phyloP scores from a whole-genome alignment of 306 rosid genomes.

The Acacia melanoxylon region DNA sequence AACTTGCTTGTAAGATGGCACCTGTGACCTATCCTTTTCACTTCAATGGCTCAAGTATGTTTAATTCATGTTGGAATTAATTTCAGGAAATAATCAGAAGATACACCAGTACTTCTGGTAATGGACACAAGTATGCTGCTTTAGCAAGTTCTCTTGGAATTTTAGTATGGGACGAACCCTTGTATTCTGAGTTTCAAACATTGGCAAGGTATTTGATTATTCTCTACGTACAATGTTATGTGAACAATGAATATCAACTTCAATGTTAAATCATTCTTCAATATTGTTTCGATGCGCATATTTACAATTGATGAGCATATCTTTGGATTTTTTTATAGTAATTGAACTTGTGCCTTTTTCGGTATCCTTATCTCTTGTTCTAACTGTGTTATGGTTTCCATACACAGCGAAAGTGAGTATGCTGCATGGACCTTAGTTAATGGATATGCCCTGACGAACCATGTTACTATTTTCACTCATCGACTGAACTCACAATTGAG shows the following conservation, averaged over 20 bases:
- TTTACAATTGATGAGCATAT: background rate
- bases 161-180: constrained; percentile 80
- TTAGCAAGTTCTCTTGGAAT: constrained; percentile 80
- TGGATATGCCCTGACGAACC: constrained; percentile 90
- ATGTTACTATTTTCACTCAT: constrained; percentile 85
- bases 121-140: constrained; percentile 76
- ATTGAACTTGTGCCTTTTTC: background rate
- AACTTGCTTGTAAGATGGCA: background rate
- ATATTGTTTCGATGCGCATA: background rate
- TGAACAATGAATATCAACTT: background rate
- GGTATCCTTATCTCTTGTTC: background rate
- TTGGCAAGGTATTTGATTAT: constrained; percentile 60
- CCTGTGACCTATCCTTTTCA: background rate
- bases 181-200: constrained; percentile 73
- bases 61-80: constrained; percentile 23
- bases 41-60: background rate
- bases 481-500: constrained; percentile 69
- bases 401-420: constrained; percentile 86
- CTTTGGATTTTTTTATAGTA: background rate
- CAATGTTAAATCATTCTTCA: constrained; percentile 6
- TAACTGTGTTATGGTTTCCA: constrained; percentile 21
- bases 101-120: constrained; percentile 59
- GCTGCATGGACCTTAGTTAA: constrained; percentile 98
- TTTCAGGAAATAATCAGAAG: constrained; percentile 71
- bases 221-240: background rate